A percentile compares a stretch with the other conserved stretches of the same genome.
Conservation (phyloP, 2,329 filamentous ascomycete species). For the Ceratocystis eucalypticola region DNA sequence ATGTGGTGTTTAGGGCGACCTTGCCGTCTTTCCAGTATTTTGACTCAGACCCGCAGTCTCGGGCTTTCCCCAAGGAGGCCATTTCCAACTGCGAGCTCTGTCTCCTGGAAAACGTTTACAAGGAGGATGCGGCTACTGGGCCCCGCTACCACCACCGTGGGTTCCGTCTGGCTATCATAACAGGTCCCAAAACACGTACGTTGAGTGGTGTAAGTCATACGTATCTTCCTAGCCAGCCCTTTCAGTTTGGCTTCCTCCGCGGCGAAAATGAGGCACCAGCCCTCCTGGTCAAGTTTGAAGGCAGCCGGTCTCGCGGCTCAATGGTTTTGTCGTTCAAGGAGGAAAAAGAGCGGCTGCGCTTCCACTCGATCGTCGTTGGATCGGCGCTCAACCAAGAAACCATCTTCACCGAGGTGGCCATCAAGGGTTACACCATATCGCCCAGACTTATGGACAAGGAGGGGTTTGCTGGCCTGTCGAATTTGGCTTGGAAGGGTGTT, state of each 20-base stretch:
- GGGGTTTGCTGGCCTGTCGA: constrained; percentile 37
- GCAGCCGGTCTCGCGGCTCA: constrained; percentile 49
- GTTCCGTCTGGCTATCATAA: constrained; percentile 65
- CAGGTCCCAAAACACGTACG: constrained; percentile 62
- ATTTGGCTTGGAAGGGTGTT: constrained; percentile 50
- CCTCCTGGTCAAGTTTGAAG: constrained; percentile 57
- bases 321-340: constrained; percentile 69
- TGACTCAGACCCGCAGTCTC: constrained; percentile 54
- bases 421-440: constrained; percentile 51
- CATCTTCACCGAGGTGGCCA: constrained; percentile 53
- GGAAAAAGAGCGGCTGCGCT: constrained; percentile 51
- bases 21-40: constrained; percentile 70
- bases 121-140: constrained; percentile 58
- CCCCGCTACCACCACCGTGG: constrained; percentile 62
- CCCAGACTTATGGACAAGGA: constrained; percentile 39
- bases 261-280: constrained; percentile 57
- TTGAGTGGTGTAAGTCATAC: constrained; percentile 63
- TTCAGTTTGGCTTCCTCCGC: constrained; percentile 66
- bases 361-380: constrained; percentile 62
- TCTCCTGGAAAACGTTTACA: constrained; percentile 58
- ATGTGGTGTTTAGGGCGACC: constrained; percentile 52
- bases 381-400: constrained; percentile 55
- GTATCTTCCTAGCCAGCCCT: constrained; percentile 49
- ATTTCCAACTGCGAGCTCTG: constrained; percentile 57
- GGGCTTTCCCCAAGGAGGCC: constrained; percentile 62